Conservation (phyloP, 495 filamentous ascomycete genomes). For the Schizothecium vesticola region DNA sequence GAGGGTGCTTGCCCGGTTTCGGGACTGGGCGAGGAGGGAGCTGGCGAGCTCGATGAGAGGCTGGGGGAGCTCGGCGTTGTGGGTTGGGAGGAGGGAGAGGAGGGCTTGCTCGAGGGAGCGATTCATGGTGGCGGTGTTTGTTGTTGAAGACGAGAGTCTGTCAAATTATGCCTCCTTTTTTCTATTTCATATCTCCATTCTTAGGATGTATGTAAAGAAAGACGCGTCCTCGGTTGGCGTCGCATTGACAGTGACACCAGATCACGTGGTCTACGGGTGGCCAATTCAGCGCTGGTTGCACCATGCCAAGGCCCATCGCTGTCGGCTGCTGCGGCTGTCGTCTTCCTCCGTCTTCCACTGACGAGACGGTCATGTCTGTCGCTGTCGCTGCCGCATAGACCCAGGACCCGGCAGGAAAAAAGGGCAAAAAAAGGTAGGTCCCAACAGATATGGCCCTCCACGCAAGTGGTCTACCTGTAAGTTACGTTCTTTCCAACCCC, state of each 20-base stretch:
- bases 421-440: conserved; percentile 13
- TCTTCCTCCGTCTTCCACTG: background rate
- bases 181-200: background rate
- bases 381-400: background rate
- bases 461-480: conserved; percentile 38
- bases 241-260: conserved; percentile 2
- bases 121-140: conserved; percentile 48
- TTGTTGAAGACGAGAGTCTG: background rate
- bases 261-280: conserved; percentile 7
- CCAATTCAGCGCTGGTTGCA: background rate
- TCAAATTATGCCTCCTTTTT: background rate
- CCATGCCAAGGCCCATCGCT: background rate
- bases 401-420: background rate
- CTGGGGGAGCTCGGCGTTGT: conserved; percentile 63
- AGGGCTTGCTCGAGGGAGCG: conserved; percentile 72
- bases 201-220: background rate
- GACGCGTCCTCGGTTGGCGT: background rate
- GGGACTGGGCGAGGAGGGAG: conserved; percentile 82
- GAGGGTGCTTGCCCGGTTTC: conserved; percentile 68
- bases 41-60: conserved; percentile 71
- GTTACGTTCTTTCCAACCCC: conserved; percentile 2
- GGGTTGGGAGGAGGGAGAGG: conserved; percentile 69
- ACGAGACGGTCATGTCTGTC: background rate
- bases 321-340: background rate
- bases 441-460: conserved; percentile 37